Base-by-base conservation (phyloP, 352 stramenopile species). In the Pythium utonaiense region DNA sequence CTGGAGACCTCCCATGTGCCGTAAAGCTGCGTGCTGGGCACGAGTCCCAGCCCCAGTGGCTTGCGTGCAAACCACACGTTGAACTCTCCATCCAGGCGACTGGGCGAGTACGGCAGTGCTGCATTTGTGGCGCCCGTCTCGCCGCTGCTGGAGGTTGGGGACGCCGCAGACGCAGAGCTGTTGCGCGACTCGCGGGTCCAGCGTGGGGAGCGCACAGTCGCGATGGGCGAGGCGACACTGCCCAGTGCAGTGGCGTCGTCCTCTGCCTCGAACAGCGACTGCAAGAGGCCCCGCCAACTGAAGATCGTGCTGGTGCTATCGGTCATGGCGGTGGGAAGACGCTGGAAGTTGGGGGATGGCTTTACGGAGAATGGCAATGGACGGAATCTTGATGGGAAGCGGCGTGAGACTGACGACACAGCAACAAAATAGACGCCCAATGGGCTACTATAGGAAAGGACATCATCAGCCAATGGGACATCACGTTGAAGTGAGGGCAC, bases 1-100 rank as follows among this genome's bases (percentile, higher is more conserved):
- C 45, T 56, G 22, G 77, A 88, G 59, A 90, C 77, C 52, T 92
- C 83, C 83, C 83, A 92, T 17, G 78, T 75, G 1, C 83, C 83
- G 59, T 92, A 92, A 40, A 92, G 74, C 57, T 90, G 83, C 56
- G 83, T 88, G 59, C 77, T 89, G 17, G 83, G 83, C 61, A 92
- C 80, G 61, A 92, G 80, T 10, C 80, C 83, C 52, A 92, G 74
- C 16, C 83, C 83, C 21, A 92, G 74, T 34, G 83, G 83, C 50
- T 87, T 87, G 33, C 58, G 66, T 34, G 66, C 55, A 58, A 92
- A 90, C 51, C 73, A 84, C 24, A 79, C 78, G 44, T 82, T 88
- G 69, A 80, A 90, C 65, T 90, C 80, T 48, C 80, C 80, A 21
- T 90, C 80, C 1, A 86, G 69, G 14, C 60, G 66, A 51, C 74